A percentile compares a stretch with the other conserved stretches of the same genome.
Conservation (phyloP, 2,329 filamentous ascomycete genomes). For the Exutisphaerella laricina region DNA sequence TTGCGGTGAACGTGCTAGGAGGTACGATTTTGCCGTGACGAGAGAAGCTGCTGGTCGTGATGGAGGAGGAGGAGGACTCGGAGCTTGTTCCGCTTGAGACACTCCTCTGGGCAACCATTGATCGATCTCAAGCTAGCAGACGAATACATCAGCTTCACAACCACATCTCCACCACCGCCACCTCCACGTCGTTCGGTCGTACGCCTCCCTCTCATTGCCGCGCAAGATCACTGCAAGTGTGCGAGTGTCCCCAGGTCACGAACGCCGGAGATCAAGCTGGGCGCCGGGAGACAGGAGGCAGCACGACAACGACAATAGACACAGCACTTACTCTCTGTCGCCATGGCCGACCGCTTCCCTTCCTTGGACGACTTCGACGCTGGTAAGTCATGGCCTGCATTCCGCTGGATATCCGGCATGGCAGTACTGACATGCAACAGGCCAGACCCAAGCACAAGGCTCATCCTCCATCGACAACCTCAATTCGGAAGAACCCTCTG, state of each 20-base stretch:
- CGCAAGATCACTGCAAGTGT: conserved; percentile 1
- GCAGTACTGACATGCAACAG: conserved; percentile 38
- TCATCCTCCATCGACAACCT: conserved; percentile 43
- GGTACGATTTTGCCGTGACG: background rate
- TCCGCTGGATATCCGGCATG: background rate
- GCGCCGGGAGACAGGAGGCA: background rate
- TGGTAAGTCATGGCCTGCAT: conserved; percentile 33
- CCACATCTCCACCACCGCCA: background rate
- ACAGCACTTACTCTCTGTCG: conserved; percentile 16
- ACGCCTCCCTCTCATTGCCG: background rate
- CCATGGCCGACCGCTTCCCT: conserved; percentile 49
- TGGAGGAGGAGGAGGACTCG: background rate
- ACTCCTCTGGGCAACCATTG: too few relatives aligned
- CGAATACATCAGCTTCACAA: too few relatives aligned
- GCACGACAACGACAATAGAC: conserved; percentile 5
- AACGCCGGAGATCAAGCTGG: background rate
- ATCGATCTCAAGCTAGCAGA: too few relatives aligned
- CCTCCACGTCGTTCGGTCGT: too few relatives aligned
- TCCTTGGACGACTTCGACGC: conserved; percentile 50
- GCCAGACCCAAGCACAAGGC: conserved; percentile 61
- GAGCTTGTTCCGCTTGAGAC: too few relatives aligned
- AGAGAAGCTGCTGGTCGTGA: background rate
- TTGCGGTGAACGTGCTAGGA: background rate
- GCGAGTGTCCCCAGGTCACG: background rate
- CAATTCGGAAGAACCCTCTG: conserved; percentile 59